Conservation (phyloP, 805 yeast species). For the Wickerhamiella azyma region DNA sequence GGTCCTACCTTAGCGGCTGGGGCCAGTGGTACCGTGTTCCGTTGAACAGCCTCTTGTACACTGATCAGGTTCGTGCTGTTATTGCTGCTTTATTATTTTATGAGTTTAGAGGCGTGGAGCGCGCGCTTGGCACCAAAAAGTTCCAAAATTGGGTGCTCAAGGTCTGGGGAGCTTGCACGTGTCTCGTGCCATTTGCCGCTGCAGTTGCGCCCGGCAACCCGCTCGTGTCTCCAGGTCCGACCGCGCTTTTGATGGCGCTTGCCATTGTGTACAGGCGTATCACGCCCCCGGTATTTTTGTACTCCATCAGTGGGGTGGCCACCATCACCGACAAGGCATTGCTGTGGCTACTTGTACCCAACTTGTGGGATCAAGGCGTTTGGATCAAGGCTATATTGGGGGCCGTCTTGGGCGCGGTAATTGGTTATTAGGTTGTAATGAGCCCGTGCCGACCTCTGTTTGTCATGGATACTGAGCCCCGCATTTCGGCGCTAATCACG, state of each 20-base stretch:
- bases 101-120: constrained; percentile 10
- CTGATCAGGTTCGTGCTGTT: constrained; percentile 7
- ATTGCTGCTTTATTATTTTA: constrained; percentile 8
- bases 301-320: constrained; percentile 5
- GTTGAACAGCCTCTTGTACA: constrained; percentile 5
- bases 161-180: background rate
- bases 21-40: constrained; percentile 10
- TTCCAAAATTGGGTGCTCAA: background rate
- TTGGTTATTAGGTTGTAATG: background rate
- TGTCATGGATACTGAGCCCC: constrained; percentile 5
- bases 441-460: background rate
- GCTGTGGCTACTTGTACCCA: constrained; percentile 1
- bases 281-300: constrained; percentile 3
- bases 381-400: constrained; percentile 5
- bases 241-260: constrained; percentile 3
- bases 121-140: constrained; percentile 8
- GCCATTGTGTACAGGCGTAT: background rate
- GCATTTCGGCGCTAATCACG: constrained; percentile 1
- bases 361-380: background rate
- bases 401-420: background rate
- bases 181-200: constrained; percentile 1
- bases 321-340: constrained; percentile 3
- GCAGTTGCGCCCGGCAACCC: background rate
- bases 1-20: constrained; percentile 7
- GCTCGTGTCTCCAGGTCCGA: constrained; percentile 1